Base-by-base conservation (phyloP, 2,329 filamentous ascomycete genomes). In the Aschersonia sp. region DNA sequence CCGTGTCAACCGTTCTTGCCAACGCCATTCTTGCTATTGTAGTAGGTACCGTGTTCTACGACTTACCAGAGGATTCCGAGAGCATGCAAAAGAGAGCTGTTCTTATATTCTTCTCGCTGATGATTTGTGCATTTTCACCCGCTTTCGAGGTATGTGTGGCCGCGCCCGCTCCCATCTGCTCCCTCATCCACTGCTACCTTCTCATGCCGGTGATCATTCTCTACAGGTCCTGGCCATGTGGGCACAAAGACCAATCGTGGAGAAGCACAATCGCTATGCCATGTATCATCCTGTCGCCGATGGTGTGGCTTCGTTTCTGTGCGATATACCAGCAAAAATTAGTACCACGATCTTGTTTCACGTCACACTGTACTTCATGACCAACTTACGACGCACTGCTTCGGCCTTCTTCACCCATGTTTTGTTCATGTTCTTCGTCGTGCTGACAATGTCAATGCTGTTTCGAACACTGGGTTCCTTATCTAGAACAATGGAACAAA, bases 381-480 rank as follows among this genome's bases (percentile, higher is more conserved):
- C 64, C 1, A 43, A 65, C 42, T 57, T 72, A 0, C 61, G 63
- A 7, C 60, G 66, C 30, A 62, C 65, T 31, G 61, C 62, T 0
- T 67, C 65, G 1, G 58, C 64, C 1, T 74, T 72, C 57, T 74
- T 73, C 54, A 67, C 63, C 43, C 73, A 70, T 48, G 56, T 66
- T 1, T 52, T 73, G 0, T 58, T 73, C 40, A 65, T 66, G 10
- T 68, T 82, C 55, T 59, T 70, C 20, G 68, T 73, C 5, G 80
- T 75, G 0, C 58, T 83, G 50, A 71, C 72, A 51, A 83, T 84
- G 80, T 80, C 76, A 40, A 81, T 80, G 71, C 52, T 84, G 49
- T 84, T 84, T 65, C 58, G 61, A 45, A 62, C 58, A 12, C 56
- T 62, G 31, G 48, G n/a, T 9, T 45, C 45, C 2, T 6, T 50